phyloP scores from a whole-genome alignment of 768 basidiomycete genomes.

The Boletus tylopilopsis region DNA sequence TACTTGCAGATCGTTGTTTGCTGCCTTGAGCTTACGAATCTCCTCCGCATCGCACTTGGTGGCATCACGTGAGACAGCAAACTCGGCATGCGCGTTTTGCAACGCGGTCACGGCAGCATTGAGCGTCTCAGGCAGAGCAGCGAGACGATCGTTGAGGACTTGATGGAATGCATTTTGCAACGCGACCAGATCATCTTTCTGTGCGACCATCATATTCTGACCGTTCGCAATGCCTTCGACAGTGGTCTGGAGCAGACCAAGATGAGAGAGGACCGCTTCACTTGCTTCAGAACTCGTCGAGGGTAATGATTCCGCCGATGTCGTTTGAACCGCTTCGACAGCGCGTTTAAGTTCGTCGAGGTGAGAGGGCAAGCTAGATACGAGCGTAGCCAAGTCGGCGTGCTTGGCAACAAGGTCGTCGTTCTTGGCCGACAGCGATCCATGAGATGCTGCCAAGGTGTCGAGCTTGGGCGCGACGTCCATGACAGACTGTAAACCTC shows the following conservation, averaged over 20 bases:
- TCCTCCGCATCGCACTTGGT: constrained; percentile 68
- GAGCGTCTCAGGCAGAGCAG: constrained; percentile 57
- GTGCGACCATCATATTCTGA: constrained; percentile 46
- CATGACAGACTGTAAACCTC: constrained; percentile 39
- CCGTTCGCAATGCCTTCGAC: constrained; percentile 49
- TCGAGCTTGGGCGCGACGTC: constrained; percentile 40
- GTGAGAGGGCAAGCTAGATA: constrained; percentile 47
- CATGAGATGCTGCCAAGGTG: constrained; percentile 40
- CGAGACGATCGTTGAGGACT: constrained; percentile 50
- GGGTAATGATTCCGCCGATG: constrained; percentile 17
- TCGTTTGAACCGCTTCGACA: constrained; percentile 33
- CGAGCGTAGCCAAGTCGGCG: constrained; percentile 35
- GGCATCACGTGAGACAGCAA: constrained; percentile 52
- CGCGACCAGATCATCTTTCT: constrained; percentile 45
- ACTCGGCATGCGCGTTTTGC: constrained; percentile 59
- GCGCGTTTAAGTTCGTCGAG: constrained; percentile 43
- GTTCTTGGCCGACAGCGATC: constrained; percentile 37
- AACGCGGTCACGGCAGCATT: constrained; percentile 49
- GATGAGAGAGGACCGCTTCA: constrained; percentile 30
- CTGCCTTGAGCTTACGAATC: constrained; percentile 46
- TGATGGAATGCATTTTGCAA: constrained; percentile 53
- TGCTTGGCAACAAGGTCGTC: constrained; percentile 38
- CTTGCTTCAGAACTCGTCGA: constrained; percentile 12
- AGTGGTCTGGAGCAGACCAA: constrained; percentile 45
- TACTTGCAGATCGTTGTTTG: constrained; percentile 66